Conservation (phyloP, 2,329 filamentous ascomycete genomes). For the Botrytis elliptica region DNA sequence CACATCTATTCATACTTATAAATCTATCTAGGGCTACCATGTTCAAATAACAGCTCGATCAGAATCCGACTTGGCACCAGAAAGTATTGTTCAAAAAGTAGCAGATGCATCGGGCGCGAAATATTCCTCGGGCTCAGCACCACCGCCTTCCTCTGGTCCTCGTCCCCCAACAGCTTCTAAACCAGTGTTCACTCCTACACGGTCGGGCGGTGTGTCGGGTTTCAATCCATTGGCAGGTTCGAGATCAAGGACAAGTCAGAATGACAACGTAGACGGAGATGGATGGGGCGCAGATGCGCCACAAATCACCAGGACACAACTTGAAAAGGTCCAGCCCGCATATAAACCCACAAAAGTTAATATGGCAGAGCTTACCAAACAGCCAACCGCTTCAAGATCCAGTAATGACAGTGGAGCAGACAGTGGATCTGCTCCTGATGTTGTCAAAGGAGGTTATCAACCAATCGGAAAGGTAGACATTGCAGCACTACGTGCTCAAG, state of each 20-base stretch:
- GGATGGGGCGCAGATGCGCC: conserved; percentile 96
- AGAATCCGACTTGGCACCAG: conserved; percentile 82
- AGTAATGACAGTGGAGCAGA: conserved; percentile 47
- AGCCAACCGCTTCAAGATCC: conserved; percentile 61
- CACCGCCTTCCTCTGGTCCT: conserved; percentile 46
- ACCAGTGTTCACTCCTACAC: conserved; percentile 83
- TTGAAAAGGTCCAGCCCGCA: conserved; percentile 88
- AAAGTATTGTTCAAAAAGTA: conserved; percentile 88
- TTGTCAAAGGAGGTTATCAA: conserved; percentile 85
- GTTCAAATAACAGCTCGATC: conserved; percentile 96
- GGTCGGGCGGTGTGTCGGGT: conserved; percentile 43
- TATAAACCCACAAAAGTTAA: conserved; percentile 97
- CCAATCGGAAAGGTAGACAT: conserved; percentile 98
- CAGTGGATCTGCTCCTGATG: conserved; percentile 51
- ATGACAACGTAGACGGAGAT: conserved; percentile 69
- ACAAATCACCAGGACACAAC: conserved; percentile 77
- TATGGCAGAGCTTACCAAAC: conserved; percentile 77
- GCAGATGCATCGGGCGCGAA: conserved; percentile 92
- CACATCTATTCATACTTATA: conserved; percentile 19
- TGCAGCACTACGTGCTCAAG: conserved; percentile 78
- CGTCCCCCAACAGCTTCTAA: conserved; percentile 76
- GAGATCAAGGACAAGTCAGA: conserved; percentile 55
- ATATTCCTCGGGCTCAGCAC: conserved; percentile 71
- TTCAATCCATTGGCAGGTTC: conserved; percentile 70
- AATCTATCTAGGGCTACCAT: conserved; percentile 70